Percentiles rank a stretch among this genome's conserved stretches.
Evolutionary conservation across 2,329 filamentous ascomycete genomes (phyloP).

Genomic region (Endoconidiophora laricicola): DNA sequence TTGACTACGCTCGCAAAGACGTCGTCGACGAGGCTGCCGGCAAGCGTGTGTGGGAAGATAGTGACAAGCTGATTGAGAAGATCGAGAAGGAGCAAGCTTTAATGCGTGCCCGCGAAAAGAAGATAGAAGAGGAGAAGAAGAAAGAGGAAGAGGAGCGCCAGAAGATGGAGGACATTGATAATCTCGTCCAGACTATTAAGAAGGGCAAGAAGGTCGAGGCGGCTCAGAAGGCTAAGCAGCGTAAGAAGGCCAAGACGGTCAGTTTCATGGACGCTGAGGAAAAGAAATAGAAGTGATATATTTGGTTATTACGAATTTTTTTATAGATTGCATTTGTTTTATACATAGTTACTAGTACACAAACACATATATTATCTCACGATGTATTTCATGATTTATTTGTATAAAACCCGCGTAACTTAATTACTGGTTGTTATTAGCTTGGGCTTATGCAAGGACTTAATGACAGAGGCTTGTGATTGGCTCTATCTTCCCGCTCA

Average conservation of each 20-base stretch:
- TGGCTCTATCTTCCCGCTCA: too few relatives aligned
- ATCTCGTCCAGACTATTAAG: conserved; percentile 24
- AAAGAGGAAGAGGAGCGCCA: conserved; percentile 21
- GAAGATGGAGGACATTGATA: conserved; percentile 20
- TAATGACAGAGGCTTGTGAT: too few relatives aligned
- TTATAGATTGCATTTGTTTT: not conserved
- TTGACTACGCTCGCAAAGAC: conserved; percentile 55
- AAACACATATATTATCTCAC: not conserved
- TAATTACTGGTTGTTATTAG: too few relatives aligned
- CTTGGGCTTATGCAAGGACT: too few relatives aligned
- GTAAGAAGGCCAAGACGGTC: conserved; percentile 18
- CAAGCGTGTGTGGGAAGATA: conserved; percentile 79
- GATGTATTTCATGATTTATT: too few relatives aligned
- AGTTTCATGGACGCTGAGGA: conserved; percentile 17
- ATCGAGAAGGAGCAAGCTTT: conserved; percentile 65
- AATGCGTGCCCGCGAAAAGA: conserved; percentile 28
- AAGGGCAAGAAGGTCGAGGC: conserved; percentile 21
- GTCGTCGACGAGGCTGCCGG: conserved; percentile 63
- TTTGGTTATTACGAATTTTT: not conserved
- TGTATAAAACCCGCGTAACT: too few relatives aligned
- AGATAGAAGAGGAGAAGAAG: conserved; percentile 18
- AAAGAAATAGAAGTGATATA: not conserved
- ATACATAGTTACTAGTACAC: not conserved
- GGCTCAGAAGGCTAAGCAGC: conserved; percentile 18
- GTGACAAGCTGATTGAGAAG: conserved; percentile 65